These are phyloP conservation scores for Cryphonectria japonica DNA, from an alignment of 2,329 filamentous ascomycete species.

Conservation along the genomic window DNA sequence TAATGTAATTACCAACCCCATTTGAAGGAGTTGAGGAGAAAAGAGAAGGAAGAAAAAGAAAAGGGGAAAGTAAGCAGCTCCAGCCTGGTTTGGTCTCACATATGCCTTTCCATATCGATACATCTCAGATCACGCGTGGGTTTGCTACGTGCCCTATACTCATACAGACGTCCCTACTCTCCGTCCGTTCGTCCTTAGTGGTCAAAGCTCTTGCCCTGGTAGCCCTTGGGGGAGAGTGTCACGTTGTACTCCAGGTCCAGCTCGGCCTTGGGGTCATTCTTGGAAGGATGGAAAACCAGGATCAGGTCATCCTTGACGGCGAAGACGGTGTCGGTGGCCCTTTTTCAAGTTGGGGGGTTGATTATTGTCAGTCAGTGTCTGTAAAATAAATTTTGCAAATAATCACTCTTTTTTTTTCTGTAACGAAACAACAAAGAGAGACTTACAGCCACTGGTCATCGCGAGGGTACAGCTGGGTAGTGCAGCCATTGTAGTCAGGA, in stretches of 20 bases:
- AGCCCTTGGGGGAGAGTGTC: conserved; percentile 34
- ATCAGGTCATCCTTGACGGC: conserved; percentile 44
- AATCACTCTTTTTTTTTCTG: too few species aligned
- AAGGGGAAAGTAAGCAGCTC: not conserved
- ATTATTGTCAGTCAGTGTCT: too few species aligned
- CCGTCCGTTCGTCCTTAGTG: not conserved
- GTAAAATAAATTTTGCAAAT: too few species aligned
- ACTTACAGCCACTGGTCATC: conserved; percentile 56
- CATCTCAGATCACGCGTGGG: not conserved
- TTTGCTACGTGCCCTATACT: not conserved
- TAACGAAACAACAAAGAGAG: too few species aligned
- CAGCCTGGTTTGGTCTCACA: not conserved
- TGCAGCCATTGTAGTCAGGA: conserved; percentile 62
- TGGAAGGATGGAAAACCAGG: conserved; percentile 48
- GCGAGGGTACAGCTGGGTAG: conserved; percentile 69
- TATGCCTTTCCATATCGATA: not conserved
- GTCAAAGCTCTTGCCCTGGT: conserved; percentile 27
- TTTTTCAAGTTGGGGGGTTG: not conserved
- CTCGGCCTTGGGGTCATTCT: conserved; percentile 38
- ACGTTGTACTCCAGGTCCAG: conserved; percentile 40
- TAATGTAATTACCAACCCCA: not conserved
- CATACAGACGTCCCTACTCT: not conserved
- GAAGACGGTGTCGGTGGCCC: conserved; percentile 39
- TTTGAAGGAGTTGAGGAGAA: not conserved
- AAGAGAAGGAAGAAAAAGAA: not conserved